phyloP scores from a whole-genome alignment of 495 filamentous ascomycete genomes.

The Annulohypoxylon stygium region DNA sequence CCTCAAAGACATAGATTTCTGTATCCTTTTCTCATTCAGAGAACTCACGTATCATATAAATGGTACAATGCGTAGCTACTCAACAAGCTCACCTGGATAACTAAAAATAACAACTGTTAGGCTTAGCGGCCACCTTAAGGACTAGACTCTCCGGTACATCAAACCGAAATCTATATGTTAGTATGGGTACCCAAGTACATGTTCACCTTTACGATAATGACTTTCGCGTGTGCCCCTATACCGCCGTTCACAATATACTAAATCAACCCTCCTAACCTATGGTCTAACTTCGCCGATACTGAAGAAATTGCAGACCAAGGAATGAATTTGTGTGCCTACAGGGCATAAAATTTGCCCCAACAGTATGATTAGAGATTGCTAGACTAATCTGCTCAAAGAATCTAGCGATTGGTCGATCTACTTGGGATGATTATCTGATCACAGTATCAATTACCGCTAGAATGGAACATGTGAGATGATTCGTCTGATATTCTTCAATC shows the following conservation, averaged over 20 bases:
- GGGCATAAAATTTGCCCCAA: not conserved
- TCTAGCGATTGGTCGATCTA: not conserved
- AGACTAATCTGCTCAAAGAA: not conserved
- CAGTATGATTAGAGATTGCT: not conserved
- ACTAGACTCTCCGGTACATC: no score
- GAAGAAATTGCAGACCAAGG: not conserved
- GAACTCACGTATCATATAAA: no score
- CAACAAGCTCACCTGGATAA: no score
- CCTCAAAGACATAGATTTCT: no score
- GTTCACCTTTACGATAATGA: no score
- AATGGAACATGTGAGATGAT: constrained; percentile 8
- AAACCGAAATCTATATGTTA: no score
- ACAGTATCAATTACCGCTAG: not conserved
- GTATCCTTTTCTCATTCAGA: no score
- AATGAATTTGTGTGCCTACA: not conserved
- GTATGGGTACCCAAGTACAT: no score
- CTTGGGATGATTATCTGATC: not conserved
- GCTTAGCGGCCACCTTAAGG: no score
- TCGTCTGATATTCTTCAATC: constrained; percentile 5
- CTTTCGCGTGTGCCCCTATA: not conserved
- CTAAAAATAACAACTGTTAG: no score
- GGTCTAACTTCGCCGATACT: not conserved
- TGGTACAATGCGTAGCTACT: no score
- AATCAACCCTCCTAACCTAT: not conserved
- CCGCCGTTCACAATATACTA: not conserved